These are phyloP conservation scores for Colletotrichum filicis DNA, from an alignment of 2,329 filamentous ascomycete genomes.

Conservation along the genomic window DNA sequence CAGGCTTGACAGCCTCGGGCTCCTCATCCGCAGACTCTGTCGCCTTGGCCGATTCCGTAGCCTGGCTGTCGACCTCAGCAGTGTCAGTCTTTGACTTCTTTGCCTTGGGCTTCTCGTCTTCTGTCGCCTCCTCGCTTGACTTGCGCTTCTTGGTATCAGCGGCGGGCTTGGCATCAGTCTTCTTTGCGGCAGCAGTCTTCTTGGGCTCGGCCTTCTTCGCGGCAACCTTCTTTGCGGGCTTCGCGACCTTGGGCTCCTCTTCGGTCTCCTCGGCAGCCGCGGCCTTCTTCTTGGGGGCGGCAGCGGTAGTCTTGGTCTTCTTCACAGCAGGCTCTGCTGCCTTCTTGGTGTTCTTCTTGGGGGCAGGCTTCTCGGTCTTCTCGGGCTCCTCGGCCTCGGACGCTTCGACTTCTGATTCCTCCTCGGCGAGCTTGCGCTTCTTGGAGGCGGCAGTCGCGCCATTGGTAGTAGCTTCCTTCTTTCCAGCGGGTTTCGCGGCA, in stretches of 20 bases:
- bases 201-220: slow-evolving; percentile 23
- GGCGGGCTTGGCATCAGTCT: slow-evolving; percentile 33
- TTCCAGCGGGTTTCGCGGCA: slow-evolving; percentile 36
- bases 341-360: slow-evolving; percentile 47
- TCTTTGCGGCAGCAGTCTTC: slow-evolving; percentile 63
- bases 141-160: slow-evolving; percentile 37
- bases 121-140: slow-evolving; percentile 27
- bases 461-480: slow-evolving; percentile 43
- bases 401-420: slow-evolving; percentile 8
- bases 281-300: slow-evolving; percentile 49
- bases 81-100: slow-evolving; percentile 36
- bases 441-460: slow-evolving; percentile 34
- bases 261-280: slow-evolving; percentile 55
- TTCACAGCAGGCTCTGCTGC: slow-evolving; percentile 35
- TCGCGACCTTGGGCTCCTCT: slow-evolving; percentile 38
- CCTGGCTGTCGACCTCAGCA: slow-evolving; percentile 33
- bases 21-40: slow-evolving; percentile 23
- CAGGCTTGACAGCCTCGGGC: slow-evolving; percentile 23
- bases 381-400: slow-evolving; percentile 7
- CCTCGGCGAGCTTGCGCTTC: slow-evolving; percentile 32
- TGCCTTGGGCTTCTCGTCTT: slow-evolving; percentile 36
- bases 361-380: slow-evolving; percentile 12
- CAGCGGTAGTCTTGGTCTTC: slow-evolving; percentile 29
- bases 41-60: slow-evolving; percentile 30
- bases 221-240: slow-evolving; percentile 56